Percentiles rank a stretch among this genome's conserved stretches.
Evolutionary conservation across 768 basidiomycete genomes (phyloP).

Genomic region (Gloeopeniophorella convolvens): DNA sequence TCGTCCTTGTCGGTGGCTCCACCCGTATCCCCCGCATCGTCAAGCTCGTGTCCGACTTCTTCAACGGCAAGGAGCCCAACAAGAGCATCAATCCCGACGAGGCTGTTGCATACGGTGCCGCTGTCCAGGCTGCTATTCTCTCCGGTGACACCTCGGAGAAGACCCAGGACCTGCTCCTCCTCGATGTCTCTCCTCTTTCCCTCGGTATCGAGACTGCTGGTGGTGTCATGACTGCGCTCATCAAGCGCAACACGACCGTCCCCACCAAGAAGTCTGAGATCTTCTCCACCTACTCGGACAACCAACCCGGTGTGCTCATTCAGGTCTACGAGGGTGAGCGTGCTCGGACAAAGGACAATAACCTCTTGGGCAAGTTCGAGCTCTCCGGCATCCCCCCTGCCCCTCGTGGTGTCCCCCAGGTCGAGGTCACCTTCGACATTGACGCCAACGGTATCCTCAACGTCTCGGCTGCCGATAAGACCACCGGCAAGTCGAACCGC

Average conservation of each 20-base stretch:
- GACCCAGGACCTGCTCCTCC: conserved; percentile 91
- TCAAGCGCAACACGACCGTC: conserved; percentile 98
- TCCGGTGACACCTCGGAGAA: conserved; percentile 98
- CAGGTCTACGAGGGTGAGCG: conserved; percentile 98
- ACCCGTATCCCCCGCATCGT: conserved; percentile 97
- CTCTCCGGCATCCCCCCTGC: conserved; percentile 94
- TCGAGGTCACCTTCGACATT: conserved; percentile 97
- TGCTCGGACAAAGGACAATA: conserved; percentile 98
- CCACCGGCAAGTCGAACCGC: conserved; percentile 91
- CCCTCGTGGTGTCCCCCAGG: conserved; percentile 95
- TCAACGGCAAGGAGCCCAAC: conserved; percentile 98
- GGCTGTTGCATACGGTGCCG: conserved; percentile 97
- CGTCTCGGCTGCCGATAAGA: conserved; percentile 94
- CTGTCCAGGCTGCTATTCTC: conserved; percentile 96
- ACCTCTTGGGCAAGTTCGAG: conserved; percentile 97
- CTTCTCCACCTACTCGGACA: conserved; percentile 98
- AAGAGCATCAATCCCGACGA: conserved; percentile 99
- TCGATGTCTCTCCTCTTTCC: conserved; percentile 88
- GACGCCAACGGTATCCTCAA: conserved; percentile 96
- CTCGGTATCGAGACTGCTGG: conserved; percentile 98
- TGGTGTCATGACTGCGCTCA: conserved; percentile 98
- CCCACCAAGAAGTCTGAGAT: conserved; percentile 98
- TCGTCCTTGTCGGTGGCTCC: conserved; percentile 96
- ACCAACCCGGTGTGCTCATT: conserved; percentile 97
- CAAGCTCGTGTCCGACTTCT: conserved; percentile 97